Evolutionary conservation across 441 rosid species (phyloP), one percentile per base, ranked within the genome.

Genomic region (Flueggea neowawraea): DNA sequence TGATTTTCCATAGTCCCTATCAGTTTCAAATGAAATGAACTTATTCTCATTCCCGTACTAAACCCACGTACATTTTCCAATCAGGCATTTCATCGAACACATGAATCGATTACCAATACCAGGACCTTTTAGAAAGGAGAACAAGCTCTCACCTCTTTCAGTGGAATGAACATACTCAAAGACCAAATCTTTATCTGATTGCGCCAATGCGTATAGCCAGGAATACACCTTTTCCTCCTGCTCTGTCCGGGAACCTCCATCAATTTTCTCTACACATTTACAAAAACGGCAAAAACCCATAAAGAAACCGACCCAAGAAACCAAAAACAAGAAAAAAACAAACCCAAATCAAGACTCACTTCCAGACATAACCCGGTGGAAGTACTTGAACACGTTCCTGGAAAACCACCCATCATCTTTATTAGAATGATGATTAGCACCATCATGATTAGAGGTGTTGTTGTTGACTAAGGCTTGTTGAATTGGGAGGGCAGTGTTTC

Each of bases 91-190:
- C 58, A 70, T 67, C 65, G 54, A 73, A 65, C 63, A 51, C 56
- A 28, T 57, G 10, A 39, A 44, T 14, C 45, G 6, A 2, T n/a
- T 28, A 60, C 52, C 6, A 62, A 36, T 16, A 2, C 22, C 1
- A 16, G 41, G 17, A 12, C 0, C 5, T 4, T 22, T 22, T 22
- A 22, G 28, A 22, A 22, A 22, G 2, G 28, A 43, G 10, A 32
- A 3, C 0, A 15, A 2, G 36, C 7, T 58, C 81, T 62, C 17
- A 82, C 88, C 94, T 57, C 88, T 79, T 79, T 87, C 90, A 0
- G 90, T 87, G 62, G 94, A 87, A 33, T 71, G 78, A 69, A 82
- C 87, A 75, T 82, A 87, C 73, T 87, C 90, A 31, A 74, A 87
- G 60, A 71, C 90, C 67, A 87, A 41, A 66, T 84, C 74, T 66